Evolutionary conservation across 306 rosid species (phyloP).

Genomic region (Pterocarpus macrocarpus): DNA sequence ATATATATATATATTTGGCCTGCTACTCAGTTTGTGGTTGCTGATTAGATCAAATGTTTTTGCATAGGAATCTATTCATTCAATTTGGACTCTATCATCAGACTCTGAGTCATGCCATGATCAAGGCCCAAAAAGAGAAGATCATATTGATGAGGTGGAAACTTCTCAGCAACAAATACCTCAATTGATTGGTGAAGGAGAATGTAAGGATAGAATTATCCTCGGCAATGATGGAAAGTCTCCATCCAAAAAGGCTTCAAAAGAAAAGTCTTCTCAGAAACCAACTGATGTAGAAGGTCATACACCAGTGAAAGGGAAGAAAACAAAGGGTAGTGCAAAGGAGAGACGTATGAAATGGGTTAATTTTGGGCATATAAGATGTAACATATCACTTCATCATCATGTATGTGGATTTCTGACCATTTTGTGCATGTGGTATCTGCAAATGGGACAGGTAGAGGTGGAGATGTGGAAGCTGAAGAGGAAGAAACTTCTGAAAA

Average conservation of each 20-base stretch:
- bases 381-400: constrained; percentile 34
- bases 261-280: constrained; percentile 54
- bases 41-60: constrained; percentile 46
- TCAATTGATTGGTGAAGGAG: constrained; percentile 47
- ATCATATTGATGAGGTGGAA: constrained; percentile 52
- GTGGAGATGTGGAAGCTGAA: constrained; percentile 54
- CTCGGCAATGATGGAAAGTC: constrained; percentile 52
- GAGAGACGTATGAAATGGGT: constrained; percentile 56
- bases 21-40: constrained; percentile 30
- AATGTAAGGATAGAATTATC: constrained; percentile 48
- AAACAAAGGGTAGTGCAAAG: constrained; percentile 49
- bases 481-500: constrained; percentile 75
- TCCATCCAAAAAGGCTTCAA: constrained; percentile 63
- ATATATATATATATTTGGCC: not conserved
- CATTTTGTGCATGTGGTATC: constrained; percentile 41
- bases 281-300: constrained; percentile 51
- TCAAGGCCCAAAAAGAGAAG: constrained; percentile 54
- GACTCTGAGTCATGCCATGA: constrained; percentile 73
- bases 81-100: constrained; percentile 73
- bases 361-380: constrained; percentile 18
- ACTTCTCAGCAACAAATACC: constrained; percentile 50
- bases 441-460: constrained; percentile 55
- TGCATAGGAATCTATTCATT: constrained; percentile 62
- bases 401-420: constrained; percentile 24
- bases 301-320: constrained; percentile 56